phyloP scores from a whole-genome alignment of 306 rosid genomes.

The Ammopiptanthus mongolicus region DNA sequence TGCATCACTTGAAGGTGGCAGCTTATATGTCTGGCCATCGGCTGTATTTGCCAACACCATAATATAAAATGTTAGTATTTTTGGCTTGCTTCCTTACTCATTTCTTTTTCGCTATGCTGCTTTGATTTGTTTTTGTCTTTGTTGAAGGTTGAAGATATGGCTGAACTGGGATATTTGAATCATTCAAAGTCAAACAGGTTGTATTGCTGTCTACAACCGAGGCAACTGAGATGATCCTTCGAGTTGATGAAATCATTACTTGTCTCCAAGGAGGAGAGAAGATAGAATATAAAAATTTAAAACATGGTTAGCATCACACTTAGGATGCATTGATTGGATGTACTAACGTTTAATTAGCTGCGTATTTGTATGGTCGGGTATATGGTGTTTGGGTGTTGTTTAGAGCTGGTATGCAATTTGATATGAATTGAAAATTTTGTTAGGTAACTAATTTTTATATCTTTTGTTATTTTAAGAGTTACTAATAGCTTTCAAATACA shows the following conservation, averaged over 20 bases:
- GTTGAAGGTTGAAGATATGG: constrained; percentile 85
- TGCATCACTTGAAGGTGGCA: no score
- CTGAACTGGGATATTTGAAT: constrained; percentile 73
- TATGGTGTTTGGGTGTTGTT: no score
- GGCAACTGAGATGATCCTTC: constrained; percentile 97
- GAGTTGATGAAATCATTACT: constrained; percentile 94
- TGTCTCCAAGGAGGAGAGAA: constrained; percentile 95
- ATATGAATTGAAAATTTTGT: no score
- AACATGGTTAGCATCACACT: neutral
- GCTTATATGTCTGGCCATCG: no score
- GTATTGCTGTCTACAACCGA: constrained; percentile 88
- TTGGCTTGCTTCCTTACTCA: neutral
- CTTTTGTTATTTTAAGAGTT: no score
- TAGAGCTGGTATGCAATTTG: no score
- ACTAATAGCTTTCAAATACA: no score
- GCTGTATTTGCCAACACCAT: no score
- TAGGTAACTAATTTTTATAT: no score
- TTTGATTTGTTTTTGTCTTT: neutral
- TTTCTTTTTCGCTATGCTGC: constrained; percentile 2
- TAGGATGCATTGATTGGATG: constrained; percentile 3
- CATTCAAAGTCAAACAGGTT: constrained; percentile 92
- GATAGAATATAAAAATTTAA: constrained; percentile 62
- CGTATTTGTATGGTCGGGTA: neutral
- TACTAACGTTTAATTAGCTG: neutral
- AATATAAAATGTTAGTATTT: no score